Evolutionary conservation across 805 yeast species (phyloP), one percentile per base, ranked within the genome.

Genomic region (Kodamaea jinghongensis): DNA sequence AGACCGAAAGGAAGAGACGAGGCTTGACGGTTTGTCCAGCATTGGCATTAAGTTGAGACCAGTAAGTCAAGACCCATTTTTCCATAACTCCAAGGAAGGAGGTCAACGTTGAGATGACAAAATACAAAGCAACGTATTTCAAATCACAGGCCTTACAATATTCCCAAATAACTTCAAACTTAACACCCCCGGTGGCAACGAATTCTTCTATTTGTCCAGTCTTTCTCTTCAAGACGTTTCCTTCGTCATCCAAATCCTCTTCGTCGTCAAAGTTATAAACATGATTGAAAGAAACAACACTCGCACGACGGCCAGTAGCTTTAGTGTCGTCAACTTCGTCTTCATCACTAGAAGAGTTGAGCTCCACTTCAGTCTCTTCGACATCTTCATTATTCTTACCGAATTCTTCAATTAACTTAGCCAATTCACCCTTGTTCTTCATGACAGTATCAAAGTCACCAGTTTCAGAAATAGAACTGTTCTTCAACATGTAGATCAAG

Each of bases 41-140:
- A 28, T 66, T 62, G 6, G 64, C 56, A 47, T 75, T 75, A 25
- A 54, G 47, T 48, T 81, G 86, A 1, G 88, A 76, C 90, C 90
- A 83, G 44, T 72, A 65, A 47, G 81, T 82, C 49, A 83, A 65
- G 82, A 86, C 80, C 54, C 77, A 78, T 53, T 75, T 79, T 33
- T 78, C 76, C 6, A 65, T 60, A 10, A 74, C 56, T 12, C 70
- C 66, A 36, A 42, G 57, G 25, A 35, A 56, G 41, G 48, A 58
- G 47, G 48, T 65, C 41, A 49, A 43, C 76, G 54, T 65, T 36
- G 26, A 56, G 14, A 32, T 73, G 70, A 32, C 80, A 78, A 4
- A 51, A 16, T 31, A 64, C 47, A 14, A 78, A 71, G 34, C 4
- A 11, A 45, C 39, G 17, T 36, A 45, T 25, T 37, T 41, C 37